phyloP scores from a whole-genome alignment of 176 grass and related monocot species.

The Echinochloa phyllopogon region DNA sequence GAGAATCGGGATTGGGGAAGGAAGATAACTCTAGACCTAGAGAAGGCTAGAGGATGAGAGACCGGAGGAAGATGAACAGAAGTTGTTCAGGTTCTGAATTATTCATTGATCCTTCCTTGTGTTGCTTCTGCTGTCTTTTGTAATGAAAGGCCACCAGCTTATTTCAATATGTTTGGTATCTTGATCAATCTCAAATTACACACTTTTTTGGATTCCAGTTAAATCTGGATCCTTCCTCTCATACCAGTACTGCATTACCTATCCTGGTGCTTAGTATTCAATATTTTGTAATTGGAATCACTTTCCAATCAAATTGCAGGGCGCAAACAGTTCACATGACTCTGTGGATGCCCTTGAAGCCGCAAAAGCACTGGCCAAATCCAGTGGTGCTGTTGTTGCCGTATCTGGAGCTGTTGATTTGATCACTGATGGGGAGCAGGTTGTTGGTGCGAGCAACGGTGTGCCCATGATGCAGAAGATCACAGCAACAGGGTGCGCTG shows the following conservation, averaged over 20 bases:
- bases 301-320: conserved; percentile 50
- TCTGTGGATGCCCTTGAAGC: conserved; percentile 67
- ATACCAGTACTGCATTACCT: not conserved
- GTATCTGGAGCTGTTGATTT: conserved; percentile 80
- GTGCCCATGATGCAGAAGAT: conserved; percentile 89
- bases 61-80: no score
- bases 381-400: conserved; percentile 54
- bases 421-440: conserved; percentile 59
- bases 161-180: not conserved
- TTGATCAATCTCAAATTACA: not conserved
- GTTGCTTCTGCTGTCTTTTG: no score
- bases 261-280: not conserved
- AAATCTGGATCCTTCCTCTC: not conserved
- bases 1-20: no score
- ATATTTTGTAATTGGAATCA: not conserved
- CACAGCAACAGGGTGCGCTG: conserved; percentile 74
- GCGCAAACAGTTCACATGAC: conserved; percentile 70
- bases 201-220: not conserved
- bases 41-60: no score
- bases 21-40: no score
- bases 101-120: no score
- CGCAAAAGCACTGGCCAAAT: conserved; percentile 61
- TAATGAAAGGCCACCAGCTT: no score
- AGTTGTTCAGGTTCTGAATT: no score
- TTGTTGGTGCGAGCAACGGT: conserved; percentile 58